A percentile compares a stretch with the other conserved stretches of the same genome.
Conservation (phyloP, 1,284 basidiomycete species). For the Lentinula novae-zelandiae region DNA sequence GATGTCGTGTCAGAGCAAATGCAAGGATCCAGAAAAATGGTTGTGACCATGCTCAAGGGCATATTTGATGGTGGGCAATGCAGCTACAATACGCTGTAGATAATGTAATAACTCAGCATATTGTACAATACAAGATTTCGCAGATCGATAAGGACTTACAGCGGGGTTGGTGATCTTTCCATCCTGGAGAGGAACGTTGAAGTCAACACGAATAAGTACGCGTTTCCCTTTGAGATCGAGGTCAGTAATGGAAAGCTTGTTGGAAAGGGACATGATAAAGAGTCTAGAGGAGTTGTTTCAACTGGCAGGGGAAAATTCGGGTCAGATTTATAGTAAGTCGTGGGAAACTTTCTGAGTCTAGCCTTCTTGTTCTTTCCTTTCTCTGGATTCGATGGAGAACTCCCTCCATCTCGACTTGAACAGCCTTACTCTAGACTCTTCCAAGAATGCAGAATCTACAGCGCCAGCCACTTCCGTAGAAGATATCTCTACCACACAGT, state of each 20-base stretch:
- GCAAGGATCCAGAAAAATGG: background rate
- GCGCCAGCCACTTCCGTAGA: slow-evolving; percentile 13
- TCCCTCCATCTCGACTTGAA: slow-evolving; percentile 68
- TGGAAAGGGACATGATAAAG: slow-evolving; percentile 85
- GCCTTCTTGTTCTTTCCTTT: background rate
- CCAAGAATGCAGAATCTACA: slow-evolving; percentile 7
- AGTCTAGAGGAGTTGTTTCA: slow-evolving; percentile 21
- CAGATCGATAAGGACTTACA: slow-evolving; percentile 45
- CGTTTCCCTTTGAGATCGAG: slow-evolving; percentile 87
- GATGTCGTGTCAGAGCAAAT: slow-evolving; percentile 9
- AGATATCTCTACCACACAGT: slow-evolving; percentile 13
- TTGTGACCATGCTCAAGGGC: slow-evolving; percentile 79
- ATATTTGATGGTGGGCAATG: slow-evolving; percentile 94
- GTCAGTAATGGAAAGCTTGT: slow-evolving; percentile 92
- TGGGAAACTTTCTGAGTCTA: background rate
- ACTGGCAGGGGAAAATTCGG: slow-evolving; percentile 13
- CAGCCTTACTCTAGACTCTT: slow-evolving; percentile 31
- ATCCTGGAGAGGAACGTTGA: slow-evolving; percentile 93
- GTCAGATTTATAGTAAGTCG: background rate
- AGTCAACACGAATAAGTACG: slow-evolving; percentile 96
- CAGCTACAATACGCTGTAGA: slow-evolving; percentile 88
- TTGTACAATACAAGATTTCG: slow-evolving; percentile 6
- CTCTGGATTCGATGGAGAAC: slow-evolving; percentile 41
- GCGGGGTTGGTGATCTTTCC: slow-evolving; percentile 96
- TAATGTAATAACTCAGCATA: slow-evolving; percentile 3